Conservation (phyloP, 176 grass and related monocot species). For the Canna indica region DNA sequence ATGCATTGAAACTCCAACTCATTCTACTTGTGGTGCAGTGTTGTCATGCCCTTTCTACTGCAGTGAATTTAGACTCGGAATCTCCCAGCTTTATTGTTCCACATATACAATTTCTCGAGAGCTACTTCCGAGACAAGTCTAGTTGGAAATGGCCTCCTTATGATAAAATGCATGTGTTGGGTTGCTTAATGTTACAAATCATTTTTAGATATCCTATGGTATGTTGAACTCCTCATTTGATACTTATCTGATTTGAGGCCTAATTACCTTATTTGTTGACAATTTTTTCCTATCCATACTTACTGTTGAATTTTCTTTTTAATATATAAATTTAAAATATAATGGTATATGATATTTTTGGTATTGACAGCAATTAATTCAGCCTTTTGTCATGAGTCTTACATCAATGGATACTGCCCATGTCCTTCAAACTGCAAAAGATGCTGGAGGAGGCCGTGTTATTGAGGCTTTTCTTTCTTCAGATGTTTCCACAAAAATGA, state of each 20-base stretch:
- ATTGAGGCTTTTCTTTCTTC: slow-evolving; percentile 89
- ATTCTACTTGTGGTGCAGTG: slow-evolving; percentile 40
- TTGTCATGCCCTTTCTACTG: slow-evolving; percentile 56
- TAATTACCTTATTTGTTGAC: background rate
- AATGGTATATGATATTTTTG: background rate
- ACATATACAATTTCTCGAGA: slow-evolving; percentile 70
- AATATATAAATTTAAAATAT: background rate
- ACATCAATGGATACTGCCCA: slow-evolving; percentile 47
- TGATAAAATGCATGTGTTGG: slow-evolving; percentile 70
- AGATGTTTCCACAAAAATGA: slow-evolving; percentile 56
- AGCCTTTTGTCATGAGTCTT: slow-evolving; percentile 59
- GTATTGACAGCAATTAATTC: slow-evolving; percentile 62
- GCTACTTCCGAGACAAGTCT: slow-evolving; percentile 44
- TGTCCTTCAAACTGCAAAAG: slow-evolving; percentile 61
- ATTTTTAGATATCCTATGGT: slow-evolving; percentile 76
- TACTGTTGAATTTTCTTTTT: background rate
- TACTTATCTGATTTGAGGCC: slow-evolving; percentile 1
- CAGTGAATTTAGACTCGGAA: slow-evolving; percentile 41
- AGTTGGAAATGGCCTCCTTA: slow-evolving; percentile 59
- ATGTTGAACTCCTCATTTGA: slow-evolving; percentile 17
- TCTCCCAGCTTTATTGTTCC: slow-evolving; percentile 47
- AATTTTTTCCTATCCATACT: background rate
- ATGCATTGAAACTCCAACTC: background rate
- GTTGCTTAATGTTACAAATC: slow-evolving; percentile 86
- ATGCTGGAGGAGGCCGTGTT: slow-evolving; percentile 70